A percentile compares a stretch with the other conserved stretches of the same genome.
phyloP scores from a whole-genome alignment of 1,139 yeast species.

The Protomyces macrosporus region DNA sequence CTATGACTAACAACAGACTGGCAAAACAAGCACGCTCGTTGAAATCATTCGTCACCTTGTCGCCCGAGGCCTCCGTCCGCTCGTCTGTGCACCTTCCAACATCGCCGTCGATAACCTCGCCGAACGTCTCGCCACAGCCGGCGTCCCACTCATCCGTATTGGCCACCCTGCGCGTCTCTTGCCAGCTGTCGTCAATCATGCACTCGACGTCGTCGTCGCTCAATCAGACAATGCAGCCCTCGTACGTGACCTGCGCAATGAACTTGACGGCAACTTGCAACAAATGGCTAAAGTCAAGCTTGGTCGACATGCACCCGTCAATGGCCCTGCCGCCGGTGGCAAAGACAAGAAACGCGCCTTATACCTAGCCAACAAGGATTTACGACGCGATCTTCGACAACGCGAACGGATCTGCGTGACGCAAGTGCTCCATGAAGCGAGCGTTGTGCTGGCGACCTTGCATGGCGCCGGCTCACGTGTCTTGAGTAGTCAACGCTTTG shows the following conservation, averaged over 20 bases:
- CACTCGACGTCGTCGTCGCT: constrained; percentile 68
- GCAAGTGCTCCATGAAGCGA: constrained; percentile 56
- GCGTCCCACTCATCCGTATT: constrained; percentile 60
- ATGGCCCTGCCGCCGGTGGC: constrained; percentile 1
- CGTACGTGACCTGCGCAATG: constrained; percentile 61
- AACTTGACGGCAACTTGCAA: constrained; percentile 57
- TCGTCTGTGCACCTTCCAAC: constrained; percentile 94
- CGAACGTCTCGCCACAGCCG: constrained; percentile 57
- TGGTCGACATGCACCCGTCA: constrained; percentile 39
- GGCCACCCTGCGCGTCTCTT: constrained; percentile 92
- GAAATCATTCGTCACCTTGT: constrained; percentile 75
- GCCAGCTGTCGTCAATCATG: constrained; percentile 58
- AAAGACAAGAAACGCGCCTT: constrained; percentile 54
- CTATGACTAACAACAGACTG: constrained; percentile 42
- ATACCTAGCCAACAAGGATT: constrained; percentile 62
- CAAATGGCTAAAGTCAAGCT: constrained; percentile 61
- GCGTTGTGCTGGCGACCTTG: constrained; percentile 72
- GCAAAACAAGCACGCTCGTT: constrained; percentile 79
- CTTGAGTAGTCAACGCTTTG: constrained; percentile 48
- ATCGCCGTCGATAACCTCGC: constrained; percentile 83
- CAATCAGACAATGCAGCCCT: constrained; percentile 59
- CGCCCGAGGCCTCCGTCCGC: constrained; percentile 56
- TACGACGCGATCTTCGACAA: constrained; percentile 61
- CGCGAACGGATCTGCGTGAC: constrained; percentile 62
- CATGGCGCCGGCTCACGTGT: constrained; percentile 61